Base-by-base conservation (phyloP, 345 rosid genomes). In the Raphanus sativus region DNA sequence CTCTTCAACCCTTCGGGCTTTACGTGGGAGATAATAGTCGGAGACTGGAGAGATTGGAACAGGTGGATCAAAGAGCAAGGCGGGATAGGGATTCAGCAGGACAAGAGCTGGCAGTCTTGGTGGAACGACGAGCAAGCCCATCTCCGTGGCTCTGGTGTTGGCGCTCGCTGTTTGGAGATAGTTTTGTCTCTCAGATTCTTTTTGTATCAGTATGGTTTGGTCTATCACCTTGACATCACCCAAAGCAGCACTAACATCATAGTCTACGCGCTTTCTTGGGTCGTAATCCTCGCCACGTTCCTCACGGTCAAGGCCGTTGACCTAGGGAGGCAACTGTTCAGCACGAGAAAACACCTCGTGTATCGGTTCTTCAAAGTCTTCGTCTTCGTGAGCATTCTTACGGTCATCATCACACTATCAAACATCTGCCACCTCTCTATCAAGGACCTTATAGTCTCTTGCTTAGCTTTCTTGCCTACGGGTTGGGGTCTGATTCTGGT, bases 91-190 rank as follows among this genome's bases (percentile, higher is more conserved):
- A 91, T 92, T 77, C 95, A 88, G 66, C 92, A 90, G 60, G 97
- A 94, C 63, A 94, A 90, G 83, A 94, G 98, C 83, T 94, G 98
- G 98, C 88, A 94, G 71, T 92, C 98, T 13, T 94, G 98, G 98
- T 94, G 98, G 98, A 81, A 78, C 28, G 97, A 92, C 16, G 97
- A 92, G 76, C 98, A 94, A 83, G 86, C 87, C 28, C 98, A 90
- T 82, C 88, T 94, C 50, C 87, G 81, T 65, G 89, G 81, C 62
- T 90, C 94, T 6, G 93, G 97, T 48, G 77, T 88, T 15, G 90
- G 87, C 12, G 94, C 97, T 79, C 86, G 95, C 64, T 65, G 86
- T 65, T 79, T 89, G 24, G 97, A 94, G 83, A 83, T 94, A 2
- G 71, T 94, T 79, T 88, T 94, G 29, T 92, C 97, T 60, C 76